These are phyloP conservation scores for Metschnikowia gelsemii DNA, from an alignment of 805 yeast genomes.

Conservation along the genomic window DNA sequence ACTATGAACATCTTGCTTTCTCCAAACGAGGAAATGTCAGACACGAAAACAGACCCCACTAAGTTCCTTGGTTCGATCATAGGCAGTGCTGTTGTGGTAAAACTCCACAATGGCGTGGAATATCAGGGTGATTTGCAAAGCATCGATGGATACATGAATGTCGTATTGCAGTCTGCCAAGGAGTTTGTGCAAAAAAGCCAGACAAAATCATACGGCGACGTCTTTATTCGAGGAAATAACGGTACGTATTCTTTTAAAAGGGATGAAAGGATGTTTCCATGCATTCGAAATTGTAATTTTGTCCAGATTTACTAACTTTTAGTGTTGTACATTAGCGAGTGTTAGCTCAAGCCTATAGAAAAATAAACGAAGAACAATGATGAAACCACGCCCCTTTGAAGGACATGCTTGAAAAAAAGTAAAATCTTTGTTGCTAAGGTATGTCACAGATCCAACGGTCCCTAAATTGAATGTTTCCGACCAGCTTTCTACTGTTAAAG, in stretches of 20 bases:
- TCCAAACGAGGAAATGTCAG: slow-evolving; percentile 13
- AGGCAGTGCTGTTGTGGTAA: slow-evolving; percentile 78
- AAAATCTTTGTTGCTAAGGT: too few species aligned
- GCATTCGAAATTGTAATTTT: neutral
- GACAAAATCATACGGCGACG: slow-evolving; percentile 63
- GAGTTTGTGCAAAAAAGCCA: slow-evolving; percentile 56
- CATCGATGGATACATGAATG: slow-evolving; percentile 96
- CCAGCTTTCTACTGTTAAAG: too few species aligned
- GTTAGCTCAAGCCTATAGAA: slow-evolving; percentile 5
- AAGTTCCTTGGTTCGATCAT: slow-evolving; percentile 75
- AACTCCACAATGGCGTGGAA: slow-evolving; percentile 82
- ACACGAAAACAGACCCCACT: slow-evolving; percentile 58
- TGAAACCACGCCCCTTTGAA: too few species aligned
- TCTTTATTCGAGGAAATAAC: slow-evolving; percentile 83
- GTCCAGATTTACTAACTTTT: slow-evolving; percentile 27
- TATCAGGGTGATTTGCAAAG: slow-evolving; percentile 67
- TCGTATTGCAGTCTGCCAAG: slow-evolving; percentile 74
- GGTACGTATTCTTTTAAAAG: too few species aligned
- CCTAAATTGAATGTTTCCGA: too few species aligned
- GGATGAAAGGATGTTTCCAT: too few species aligned
- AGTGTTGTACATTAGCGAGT: slow-evolving; percentile 45
- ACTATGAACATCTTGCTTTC: neutral
- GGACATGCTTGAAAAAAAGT: too few species aligned
- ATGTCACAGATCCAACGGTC: too few species aligned
- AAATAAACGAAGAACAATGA: slow-evolving; percentile 7